These are phyloP conservation scores for Paraphaeosphaeria minitans DNA, from an alignment of 2,329 filamentous ascomycete species.

Conservation along the genomic window DNA sequence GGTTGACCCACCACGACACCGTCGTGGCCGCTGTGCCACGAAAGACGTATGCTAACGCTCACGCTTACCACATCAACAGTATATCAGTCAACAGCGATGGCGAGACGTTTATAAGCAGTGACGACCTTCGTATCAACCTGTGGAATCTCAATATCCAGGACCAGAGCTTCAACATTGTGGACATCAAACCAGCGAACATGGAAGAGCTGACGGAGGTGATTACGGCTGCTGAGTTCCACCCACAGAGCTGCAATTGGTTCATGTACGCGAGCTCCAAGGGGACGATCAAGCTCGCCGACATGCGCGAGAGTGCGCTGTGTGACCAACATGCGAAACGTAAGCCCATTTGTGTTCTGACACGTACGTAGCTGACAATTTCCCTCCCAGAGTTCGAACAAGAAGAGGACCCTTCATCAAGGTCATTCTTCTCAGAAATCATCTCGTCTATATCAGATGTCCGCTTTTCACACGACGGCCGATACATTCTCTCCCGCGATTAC, in stretches of 20 bases:
- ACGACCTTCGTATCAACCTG: constrained; percentile 95
- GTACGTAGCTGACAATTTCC: constrained; percentile 13
- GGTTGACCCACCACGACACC: constrained; percentile 96
- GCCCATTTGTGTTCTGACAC: constrained; percentile 41
- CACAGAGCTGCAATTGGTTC: constrained; percentile 98
- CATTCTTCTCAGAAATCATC: constrained; percentile 99
- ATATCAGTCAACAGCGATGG: constrained; percentile 99
- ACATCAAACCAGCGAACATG: constrained; percentile 99
- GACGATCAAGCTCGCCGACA: constrained; percentile 97
- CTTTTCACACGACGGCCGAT: constrained; percentile 94
- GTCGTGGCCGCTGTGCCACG: constrained; percentile 95
- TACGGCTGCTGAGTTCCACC: constrained; percentile 97
- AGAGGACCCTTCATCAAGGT: constrained; percentile 93
- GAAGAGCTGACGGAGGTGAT: constrained; percentile 99
- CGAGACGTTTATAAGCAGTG: constrained; percentile 98
- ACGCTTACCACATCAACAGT: constrained; percentile 99
- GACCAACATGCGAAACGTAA: constrained; percentile 94
- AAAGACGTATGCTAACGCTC: constrained; percentile 95
- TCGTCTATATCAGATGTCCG: constrained; percentile 98
- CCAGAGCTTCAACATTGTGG: constrained; percentile 99
- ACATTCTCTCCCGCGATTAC: constrained; percentile 97
- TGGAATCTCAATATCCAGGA: constrained; percentile 99
- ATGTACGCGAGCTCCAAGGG: constrained; percentile 99
- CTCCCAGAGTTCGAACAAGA: constrained; percentile 93
- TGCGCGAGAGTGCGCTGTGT: constrained; percentile 95